Evolutionary conservation across 345 rosid genomes (phyloP), one percentile per base, ranked within the genome.

Genomic region (Aquilaria malaccensis): DNA sequence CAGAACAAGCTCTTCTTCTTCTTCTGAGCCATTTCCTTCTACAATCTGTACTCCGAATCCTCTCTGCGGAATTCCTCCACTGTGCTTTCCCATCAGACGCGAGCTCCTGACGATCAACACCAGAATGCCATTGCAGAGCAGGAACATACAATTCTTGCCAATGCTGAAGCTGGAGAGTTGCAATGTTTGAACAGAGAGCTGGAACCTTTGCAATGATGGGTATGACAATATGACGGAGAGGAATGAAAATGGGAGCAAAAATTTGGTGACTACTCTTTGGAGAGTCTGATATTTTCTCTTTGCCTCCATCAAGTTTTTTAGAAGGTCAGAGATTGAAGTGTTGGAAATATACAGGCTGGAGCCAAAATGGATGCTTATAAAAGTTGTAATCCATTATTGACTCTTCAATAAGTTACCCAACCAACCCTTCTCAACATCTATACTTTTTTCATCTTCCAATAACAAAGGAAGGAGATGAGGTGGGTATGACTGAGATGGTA

Each of bases 111-210:
- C 41, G 6, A 87, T 57, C 14, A 87, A 33, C 52, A 75, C 81
- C 5, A 90, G 75, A 29, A 90, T 85, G 10, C 93, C 95, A 67
- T 85, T 90, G 73, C 84, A 81, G 11, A 87, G 73, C 45, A 87
- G 76, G 77, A 90, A 90, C 77, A 83, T 76, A 76, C 68, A 79
- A 60, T 64, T 83, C 84, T 85, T 85, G 74, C 72, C 77, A 30
- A 79, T 66, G 57, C 6, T 67, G 37, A 50, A 37, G 65, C 69
- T 56, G 45, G 70, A 59, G 67, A 58, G 52, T 46, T 77, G 62
- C 13, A 62, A 13, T 2, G 49, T 57, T 48, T 46, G 65, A 29
- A 66, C 67, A 50, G 68, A 70, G 53, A 60, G 45, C 30, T 58
- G 68, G 68, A 67, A 74, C 50, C n/a, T 58, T 58, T 52, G 33